A percentile compares a stretch with the other conserved stretches of the same genome.
Evolutionary conservation across 192 early-diverging fungal genomes (phyloP).

Genomic region (Backusella tarrabulga): DNA sequence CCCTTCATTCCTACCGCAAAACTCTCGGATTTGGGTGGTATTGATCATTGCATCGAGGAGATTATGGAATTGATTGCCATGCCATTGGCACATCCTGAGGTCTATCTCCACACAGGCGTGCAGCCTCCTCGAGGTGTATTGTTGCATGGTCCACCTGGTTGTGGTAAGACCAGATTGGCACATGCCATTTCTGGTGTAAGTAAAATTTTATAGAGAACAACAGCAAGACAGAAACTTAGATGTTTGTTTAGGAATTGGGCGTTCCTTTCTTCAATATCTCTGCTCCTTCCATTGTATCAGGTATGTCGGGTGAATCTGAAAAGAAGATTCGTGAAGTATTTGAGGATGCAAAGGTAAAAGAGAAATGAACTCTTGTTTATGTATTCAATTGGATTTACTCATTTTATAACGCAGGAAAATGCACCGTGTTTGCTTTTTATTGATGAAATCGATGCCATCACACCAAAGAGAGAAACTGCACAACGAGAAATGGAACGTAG

Average conservation of each 20-base stretch:
- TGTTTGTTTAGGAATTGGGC: constrained; percentile 63
- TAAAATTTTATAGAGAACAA: background rate
- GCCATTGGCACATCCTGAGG: constrained; percentile 92
- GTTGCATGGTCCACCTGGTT: constrained; percentile 95
- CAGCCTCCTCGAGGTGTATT: constrained; percentile 93
- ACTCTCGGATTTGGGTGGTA: constrained; percentile 85
- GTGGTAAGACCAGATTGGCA: constrained; percentile 94
- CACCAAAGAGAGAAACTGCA: constrained; percentile 98
- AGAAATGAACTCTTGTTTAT: background rate
- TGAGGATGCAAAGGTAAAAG: constrained; percentile 80
- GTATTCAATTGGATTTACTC: no score
- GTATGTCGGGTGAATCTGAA: constrained; percentile 98
- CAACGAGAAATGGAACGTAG: constrained; percentile 99
- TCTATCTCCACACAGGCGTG: constrained; percentile 90
- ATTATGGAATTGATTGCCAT: constrained; percentile 90
- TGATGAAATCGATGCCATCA: constrained; percentile 99
- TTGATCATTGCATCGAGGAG: constrained; percentile 88
- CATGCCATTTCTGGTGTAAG: constrained; percentile 92
- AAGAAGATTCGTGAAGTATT: constrained; percentile 98
- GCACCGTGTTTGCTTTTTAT: constrained; percentile 84
- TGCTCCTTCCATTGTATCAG: constrained; percentile 92
- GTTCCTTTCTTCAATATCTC: constrained; percentile 94
- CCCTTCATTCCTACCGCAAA: constrained; percentile 42
- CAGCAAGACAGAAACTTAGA: background rate
- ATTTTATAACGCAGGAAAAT: constrained; percentile 6